Base-by-base conservation (phyloP, 169 alveolate genomes). In the Cryptosporidium muris region DNA sequence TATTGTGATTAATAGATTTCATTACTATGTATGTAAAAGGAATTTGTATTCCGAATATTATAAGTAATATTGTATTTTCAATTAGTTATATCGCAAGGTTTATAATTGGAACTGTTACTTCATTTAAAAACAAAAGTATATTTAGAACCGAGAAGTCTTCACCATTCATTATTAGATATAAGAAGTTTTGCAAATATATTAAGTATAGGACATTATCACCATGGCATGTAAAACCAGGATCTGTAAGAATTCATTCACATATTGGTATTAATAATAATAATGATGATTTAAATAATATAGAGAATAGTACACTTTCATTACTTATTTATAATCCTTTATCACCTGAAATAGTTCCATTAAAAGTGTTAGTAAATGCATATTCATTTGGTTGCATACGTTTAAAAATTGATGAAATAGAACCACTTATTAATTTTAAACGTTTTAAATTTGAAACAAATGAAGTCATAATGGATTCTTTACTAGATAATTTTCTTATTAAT, bases 121-220 rank as follows among this genome's bases (percentile, higher is more conserved):
- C 51, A 45, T 74, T 58, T 62, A 48, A 66, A 40, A 74, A 74
- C 7, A 74, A 68, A 51, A 74, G 48, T 16, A 74, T 58, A 25
- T 68, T 58, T 9, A 74, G 85, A 58, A 56, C 4, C 11, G 85
- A 54, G 38, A 60, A 74, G n/a, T 58, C 66, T 12, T 74, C 85
- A 12, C 85, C 85, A 43, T 74, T 74, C 54, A 68, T 68, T 36
- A 74, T 74, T 5, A 74, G 85, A 43, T 74, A 74, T 43, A 74
- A 68, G 12, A 68, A 66, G 11, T 74, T 56, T 38, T 6, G 85
- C 16, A 60, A 74, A 36, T 62, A 45, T 14, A 62, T 74, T 16
- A 37, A 34, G 2, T 36, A 58, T 5, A 74, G 51, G 8, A 40
- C 60, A 38, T 74, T 74, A 43, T 74, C 85, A 5, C 47, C 60